Evolutionary conservation across 2,329 filamentous ascomycete species (phyloP).

Genomic region (Conoideocrella luteorostrata): DNA sequence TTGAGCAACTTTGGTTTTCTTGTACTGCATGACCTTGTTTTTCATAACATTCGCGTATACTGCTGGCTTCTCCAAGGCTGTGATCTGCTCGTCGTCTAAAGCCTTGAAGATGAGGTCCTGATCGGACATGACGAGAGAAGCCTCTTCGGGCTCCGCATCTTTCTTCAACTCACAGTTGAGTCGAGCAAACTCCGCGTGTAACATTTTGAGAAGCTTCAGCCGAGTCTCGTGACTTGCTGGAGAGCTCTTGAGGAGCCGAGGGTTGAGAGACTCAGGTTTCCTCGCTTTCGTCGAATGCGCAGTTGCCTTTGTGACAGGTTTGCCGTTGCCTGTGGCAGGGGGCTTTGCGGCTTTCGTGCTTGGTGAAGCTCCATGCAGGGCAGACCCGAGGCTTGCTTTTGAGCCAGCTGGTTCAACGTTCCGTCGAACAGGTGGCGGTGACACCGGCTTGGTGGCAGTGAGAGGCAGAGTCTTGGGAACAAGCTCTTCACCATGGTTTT

Average conservation of each 20-base stretch:
- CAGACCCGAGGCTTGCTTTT: background rate
- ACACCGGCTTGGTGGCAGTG: constrained; percentile 23
- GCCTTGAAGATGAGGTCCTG: constrained; percentile 63
- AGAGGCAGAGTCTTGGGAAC: background rate
- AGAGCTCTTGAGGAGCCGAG: constrained; percentile 53
- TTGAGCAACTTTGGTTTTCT: constrained; percentile 63
- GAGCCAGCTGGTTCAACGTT: constrained; percentile 11
- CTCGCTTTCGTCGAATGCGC: background rate
- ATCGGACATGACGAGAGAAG: constrained; percentile 49
- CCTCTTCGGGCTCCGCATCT: constrained; percentile 40
- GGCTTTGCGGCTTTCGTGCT: background rate
- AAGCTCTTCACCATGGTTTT: background rate
- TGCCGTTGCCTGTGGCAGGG: background rate
- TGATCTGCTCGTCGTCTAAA: constrained; percentile 72
- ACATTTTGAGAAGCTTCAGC: constrained; percentile 50
- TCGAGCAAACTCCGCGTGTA: constrained; percentile 60
- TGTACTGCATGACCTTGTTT: constrained; percentile 68
- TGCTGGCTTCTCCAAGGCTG: constrained; percentile 57
- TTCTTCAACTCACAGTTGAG: constrained; percentile 59
- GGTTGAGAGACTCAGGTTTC: constrained; percentile 54
- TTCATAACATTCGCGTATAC: constrained; percentile 84
- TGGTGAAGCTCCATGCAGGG: background rate
- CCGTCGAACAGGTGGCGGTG: constrained; percentile 24
- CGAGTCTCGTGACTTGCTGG: constrained; percentile 53
- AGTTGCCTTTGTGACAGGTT: background rate